Evolutionary conservation across 768 basidiomycete genomes (phyloP).

Genomic region (Mycena vitilis): DNA sequence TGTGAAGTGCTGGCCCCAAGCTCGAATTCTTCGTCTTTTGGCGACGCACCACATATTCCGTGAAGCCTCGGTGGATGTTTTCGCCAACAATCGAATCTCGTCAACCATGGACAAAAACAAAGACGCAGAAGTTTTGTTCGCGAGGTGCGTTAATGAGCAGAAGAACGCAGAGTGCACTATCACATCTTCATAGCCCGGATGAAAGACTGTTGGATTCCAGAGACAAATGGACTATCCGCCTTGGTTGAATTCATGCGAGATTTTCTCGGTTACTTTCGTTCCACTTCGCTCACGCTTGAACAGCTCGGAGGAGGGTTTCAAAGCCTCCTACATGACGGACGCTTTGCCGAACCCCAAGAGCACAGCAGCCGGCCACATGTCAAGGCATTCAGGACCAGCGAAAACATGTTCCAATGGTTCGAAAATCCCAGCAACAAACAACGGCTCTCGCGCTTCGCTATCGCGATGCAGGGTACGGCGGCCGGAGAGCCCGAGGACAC

Average conservation of each 20-base stretch:
- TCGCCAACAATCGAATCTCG: conserved; percentile 43
- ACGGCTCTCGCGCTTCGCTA: conserved; percentile 5
- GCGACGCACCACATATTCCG: conserved; percentile 40
- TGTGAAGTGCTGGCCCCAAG: background rate
- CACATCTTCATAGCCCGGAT: background rate
- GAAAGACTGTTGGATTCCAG: background rate
- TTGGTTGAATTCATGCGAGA: conserved; percentile 2
- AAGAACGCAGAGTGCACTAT: background rate
- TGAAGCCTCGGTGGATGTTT: conserved; percentile 37
- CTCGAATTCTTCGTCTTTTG: conserved; percentile 42
- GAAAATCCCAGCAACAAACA: conserved; percentile 21
- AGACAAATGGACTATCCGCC: background rate
- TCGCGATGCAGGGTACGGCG: conserved; percentile 18
- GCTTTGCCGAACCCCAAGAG: background rate
- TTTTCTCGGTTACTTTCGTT: background rate
- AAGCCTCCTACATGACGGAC: conserved; percentile 11
- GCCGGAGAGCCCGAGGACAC: conserved; percentile 10
- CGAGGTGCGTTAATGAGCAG: conserved; percentile 22
- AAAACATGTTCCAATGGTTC: conserved; percentile 25
- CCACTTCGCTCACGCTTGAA: background rate
- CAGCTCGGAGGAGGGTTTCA: conserved; percentile 6
- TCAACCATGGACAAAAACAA: conserved; percentile 39
- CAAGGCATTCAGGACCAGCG: conserved; percentile 14
- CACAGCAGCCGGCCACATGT: background rate
- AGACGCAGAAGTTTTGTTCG: conserved; percentile 25